Conservation (phyloP, 257 asterid species). For the Plantago ovata region DNA sequence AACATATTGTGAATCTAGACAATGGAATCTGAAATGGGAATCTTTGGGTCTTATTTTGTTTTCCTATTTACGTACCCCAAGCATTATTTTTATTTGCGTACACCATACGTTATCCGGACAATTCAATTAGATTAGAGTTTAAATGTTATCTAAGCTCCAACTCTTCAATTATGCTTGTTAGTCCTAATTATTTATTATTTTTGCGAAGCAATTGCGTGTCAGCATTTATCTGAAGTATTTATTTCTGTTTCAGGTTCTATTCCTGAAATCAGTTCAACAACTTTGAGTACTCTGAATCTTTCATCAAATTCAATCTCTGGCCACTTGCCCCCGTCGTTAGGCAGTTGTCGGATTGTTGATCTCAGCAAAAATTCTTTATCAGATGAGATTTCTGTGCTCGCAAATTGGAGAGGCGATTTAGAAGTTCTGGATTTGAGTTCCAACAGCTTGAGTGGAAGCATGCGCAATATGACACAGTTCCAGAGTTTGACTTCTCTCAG, state of each 20-base stretch:
- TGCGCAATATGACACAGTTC: constrained; percentile 59
- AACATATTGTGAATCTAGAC: no score
- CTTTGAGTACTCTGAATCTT: constrained; percentile 60
- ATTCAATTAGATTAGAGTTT: no score
- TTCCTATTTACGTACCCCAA: no score
- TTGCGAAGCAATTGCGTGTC: not conserved
- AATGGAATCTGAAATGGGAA: no score
- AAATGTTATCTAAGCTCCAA: no score
- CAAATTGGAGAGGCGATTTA: constrained; percentile 52
- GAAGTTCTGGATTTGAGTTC: constrained; percentile 77
- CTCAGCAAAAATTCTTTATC: constrained; percentile 63
- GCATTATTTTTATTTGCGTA: no score
- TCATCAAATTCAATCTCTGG: constrained; percentile 74
- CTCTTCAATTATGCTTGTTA: not conserved
- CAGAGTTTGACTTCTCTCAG: constrained; percentile 47
- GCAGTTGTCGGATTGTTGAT: constrained; percentile 61
- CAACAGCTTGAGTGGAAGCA: constrained; percentile 61
- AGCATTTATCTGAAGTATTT: constrained; percentile 9
- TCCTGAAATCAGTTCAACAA: constrained; percentile 58
- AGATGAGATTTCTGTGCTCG: constrained; percentile 44
- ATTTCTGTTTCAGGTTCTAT: constrained; percentile 54
- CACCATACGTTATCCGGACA: no score
- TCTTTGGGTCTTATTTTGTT: no score
- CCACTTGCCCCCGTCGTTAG: constrained; percentile 56
- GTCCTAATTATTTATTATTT: constrained; percentile 4